Conservation (phyloP, 2,329 filamentous ascomycete species). For the Microcera coccophila region DNA sequence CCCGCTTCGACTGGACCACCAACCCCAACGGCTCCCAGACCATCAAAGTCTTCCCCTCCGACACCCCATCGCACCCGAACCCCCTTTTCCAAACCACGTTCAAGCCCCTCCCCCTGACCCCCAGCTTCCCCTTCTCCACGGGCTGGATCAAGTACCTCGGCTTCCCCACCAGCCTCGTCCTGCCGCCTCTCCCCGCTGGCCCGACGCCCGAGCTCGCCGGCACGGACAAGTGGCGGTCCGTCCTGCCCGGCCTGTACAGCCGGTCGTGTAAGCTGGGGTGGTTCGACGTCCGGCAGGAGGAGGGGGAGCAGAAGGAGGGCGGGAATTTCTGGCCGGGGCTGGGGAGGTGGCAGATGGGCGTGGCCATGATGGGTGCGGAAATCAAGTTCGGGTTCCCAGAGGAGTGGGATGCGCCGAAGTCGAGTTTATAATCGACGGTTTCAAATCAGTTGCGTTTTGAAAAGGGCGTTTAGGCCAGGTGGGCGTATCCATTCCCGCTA, state of each 20-base stretch:
- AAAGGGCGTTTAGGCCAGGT: too few relatives aligned
- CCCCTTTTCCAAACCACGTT: conserved; percentile 48
- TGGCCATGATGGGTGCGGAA: conserved; percentile 36
- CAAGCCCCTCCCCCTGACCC: conserved; percentile 38
- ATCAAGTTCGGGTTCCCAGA: conserved; percentile 30
- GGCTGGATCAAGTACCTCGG: conserved; percentile 38
- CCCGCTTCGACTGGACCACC: conserved; percentile 45
- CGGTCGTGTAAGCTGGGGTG: conserved; percentile 29
- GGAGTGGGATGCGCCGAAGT: conserved; percentile 22
- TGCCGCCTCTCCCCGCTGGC: conserved; percentile 46
- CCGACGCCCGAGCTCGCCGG: conserved; percentile 40
- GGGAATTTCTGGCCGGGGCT: conserved; percentile 48
- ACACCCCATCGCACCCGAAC: too few relatives aligned
- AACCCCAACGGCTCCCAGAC: conserved; percentile 33
- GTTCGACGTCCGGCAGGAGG: conserved; percentile 44
- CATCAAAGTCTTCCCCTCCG: conserved; percentile 43
- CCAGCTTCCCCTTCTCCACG: conserved; percentile 43
- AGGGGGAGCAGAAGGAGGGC: conserved; percentile 18
- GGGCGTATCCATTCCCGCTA: too few relatives aligned
- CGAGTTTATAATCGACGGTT: neutral
- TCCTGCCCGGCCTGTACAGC: neutral
- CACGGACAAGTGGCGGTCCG: conserved; percentile 40
- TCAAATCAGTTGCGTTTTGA: too few relatives aligned
- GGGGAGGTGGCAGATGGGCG: conserved; percentile 41
- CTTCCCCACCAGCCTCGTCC: conserved; percentile 41